phyloP scores from a whole-genome alignment of 768 basidiomycete genomes.

The Pisolithus tinctorius region DNA sequence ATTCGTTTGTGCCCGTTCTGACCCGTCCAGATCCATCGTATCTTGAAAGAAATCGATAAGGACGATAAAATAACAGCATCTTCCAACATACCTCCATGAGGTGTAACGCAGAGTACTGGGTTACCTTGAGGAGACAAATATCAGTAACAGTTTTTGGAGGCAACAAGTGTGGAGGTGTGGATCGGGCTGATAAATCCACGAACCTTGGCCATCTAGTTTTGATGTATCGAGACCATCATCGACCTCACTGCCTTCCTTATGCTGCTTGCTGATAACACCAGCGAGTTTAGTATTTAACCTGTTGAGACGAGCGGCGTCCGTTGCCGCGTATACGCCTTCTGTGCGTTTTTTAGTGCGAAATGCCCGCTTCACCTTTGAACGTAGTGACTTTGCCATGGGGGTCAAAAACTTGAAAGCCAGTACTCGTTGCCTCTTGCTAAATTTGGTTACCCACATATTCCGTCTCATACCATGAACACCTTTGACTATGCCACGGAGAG shows the following conservation, averaged over 20 bases:
- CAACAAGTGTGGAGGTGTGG: background rate
- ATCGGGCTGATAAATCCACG: conserved; percentile 28
- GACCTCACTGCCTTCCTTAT: conserved; percentile 22
- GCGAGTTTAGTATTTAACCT: conserved; percentile 64
- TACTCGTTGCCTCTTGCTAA: background rate
- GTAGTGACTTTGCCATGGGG: conserved; percentile 74
- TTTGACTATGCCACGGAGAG: conserved; percentile 27
- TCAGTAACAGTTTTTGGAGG: conserved; percentile 10
- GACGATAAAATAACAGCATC: background rate
- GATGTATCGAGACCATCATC: conserved; percentile 29
- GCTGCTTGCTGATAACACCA: conserved; percentile 35
- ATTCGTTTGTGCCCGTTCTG: conserved; percentile 10
- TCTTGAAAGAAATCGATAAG: conserved; percentile 24
- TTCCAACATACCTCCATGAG: conserved; percentile 17
- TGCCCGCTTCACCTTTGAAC: conserved; percentile 76
- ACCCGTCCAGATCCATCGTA: conserved; percentile 48
- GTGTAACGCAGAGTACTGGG: conserved; percentile 3
- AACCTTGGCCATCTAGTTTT: conserved; percentile 44
- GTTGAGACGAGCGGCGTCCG: conserved; percentile 69
- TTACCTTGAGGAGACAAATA: conserved; percentile 12
- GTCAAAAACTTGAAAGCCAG: too few species aligned
- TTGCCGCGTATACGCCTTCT: conserved; percentile 66
- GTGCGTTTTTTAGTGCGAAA: conserved; percentile 76
- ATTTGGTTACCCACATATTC: background rate
- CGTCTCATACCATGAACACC: background rate